Base-by-base conservation (phyloP, 2,329 filamentous ascomycete species). In the Sclerotinia subarctica region DNA sequence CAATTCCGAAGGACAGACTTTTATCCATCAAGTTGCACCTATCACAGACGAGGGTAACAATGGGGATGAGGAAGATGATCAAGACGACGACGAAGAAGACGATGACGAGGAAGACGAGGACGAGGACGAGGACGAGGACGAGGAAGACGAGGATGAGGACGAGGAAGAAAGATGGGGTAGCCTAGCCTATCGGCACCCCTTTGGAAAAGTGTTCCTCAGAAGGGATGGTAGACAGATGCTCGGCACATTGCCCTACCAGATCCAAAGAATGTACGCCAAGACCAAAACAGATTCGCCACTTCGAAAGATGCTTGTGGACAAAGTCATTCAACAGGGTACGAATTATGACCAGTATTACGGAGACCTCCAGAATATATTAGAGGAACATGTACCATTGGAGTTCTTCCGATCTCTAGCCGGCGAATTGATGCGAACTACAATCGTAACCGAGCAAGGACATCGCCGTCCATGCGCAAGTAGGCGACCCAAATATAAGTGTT, bases 381-480 rank as follows among this genome's bases (percentile, higher is more conserved):
- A n/a, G 17, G 57, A 47, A 8, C 42, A 19, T n/a, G 10, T 32
- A 6, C 24, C 57, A 2, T 11, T n/a, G 15, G 42, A 47, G n/a
- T 59, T 59, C 7, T 10, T n/a, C 3, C 4, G 29, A 6, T 8
- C 19, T 26, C 46, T 59, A 42, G 5, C n/a, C 1, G 10, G 46
- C 46, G 42, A 47, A 29, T 3, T 59, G 42, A 59, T 59, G 42
- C 42, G 17, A 5, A 59, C 17, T 46, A 5, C 11, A 8, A 32
- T 15, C 2, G n/a, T 57, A 13, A 8, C 1, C 2, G 0, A 59
- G 1, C 8, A 21, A 15, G 1, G 42, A 3, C 10, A 2, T 3
- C 1, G 0, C 2, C 24, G 49, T 52, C 5, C 17, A 0, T 17
- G 49, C 1, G 57, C 8, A 11, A 10, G 21, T 32, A 0, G 1